Evolutionary conservation across 2,329 filamentous ascomycete genomes (phyloP).

Genomic region (Xylaria sp.): DNA sequence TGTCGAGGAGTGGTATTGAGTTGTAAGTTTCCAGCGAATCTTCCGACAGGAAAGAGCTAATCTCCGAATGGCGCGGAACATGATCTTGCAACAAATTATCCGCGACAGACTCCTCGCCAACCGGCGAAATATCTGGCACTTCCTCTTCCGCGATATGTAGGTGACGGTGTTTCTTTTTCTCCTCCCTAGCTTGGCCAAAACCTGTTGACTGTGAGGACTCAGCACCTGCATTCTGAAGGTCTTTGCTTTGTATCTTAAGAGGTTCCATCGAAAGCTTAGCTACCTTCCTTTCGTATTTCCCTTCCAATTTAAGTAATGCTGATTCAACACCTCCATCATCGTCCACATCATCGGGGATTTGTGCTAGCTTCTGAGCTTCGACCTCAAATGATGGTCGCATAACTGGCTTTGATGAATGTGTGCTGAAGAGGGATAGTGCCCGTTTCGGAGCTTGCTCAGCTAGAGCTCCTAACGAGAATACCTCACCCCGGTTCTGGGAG

Average conservation of each 20-base stretch:
- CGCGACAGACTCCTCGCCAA: conserved; percentile 42
- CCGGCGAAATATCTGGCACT: conserved; percentile 48
- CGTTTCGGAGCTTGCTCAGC: conserved; percentile 62
- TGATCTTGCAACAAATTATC: conserved; percentile 39
- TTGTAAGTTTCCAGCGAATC: conserved; percentile 79
- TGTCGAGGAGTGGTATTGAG: conserved; percentile 80
- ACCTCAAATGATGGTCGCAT: conserved; percentile 85
- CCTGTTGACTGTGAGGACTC: conserved; percentile 41
- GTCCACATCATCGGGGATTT: conserved; percentile 83
- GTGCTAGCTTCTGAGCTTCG: conserved; percentile 86
- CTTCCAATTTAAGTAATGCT: conserved; percentile 91
- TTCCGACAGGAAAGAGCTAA: conserved; percentile 64
- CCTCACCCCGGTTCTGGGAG: conserved; percentile 56
- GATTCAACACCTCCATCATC: conserved; percentile 91
- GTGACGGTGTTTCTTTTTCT: conserved; percentile 60
- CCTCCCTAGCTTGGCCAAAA: conserved; percentile 49
- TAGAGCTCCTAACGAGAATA: conserved; percentile 69
- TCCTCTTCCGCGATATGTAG: conserved; percentile 58
- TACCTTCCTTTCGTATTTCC: conserved; percentile 74
- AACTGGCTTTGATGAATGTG: conserved; percentile 69
- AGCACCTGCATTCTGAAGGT: conserved; percentile 40
- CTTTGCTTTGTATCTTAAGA: conserved; percentile 39
- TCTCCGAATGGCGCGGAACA: conserved; percentile 50
- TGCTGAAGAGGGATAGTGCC: conserved; percentile 67
- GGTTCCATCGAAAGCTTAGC: conserved; percentile 57